Evolutionary conservation across 306 rosid genomes (phyloP).

Genomic region (Dalbergia oliveri): DNA sequence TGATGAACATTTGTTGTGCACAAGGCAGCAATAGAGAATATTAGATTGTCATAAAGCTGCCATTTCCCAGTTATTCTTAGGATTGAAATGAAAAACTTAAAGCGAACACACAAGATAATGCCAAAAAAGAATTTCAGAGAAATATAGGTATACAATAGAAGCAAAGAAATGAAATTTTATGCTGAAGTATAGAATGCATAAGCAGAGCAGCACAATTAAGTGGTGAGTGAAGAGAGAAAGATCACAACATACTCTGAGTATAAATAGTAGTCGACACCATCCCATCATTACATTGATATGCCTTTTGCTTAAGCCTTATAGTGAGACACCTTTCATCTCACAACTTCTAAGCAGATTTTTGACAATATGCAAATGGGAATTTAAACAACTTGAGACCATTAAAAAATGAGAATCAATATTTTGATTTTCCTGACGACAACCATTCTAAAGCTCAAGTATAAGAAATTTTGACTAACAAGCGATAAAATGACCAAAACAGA

Average conservation of each 20-base stretch:
- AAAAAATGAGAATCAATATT: slow-evolving; percentile 21
- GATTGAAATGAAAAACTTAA: neutral
- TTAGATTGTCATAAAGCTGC: too few species aligned
- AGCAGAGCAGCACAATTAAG: slow-evolving; percentile 7
- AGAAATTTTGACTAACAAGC: slow-evolving; percentile 10
- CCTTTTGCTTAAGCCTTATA: neutral
- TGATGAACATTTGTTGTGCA: too few species aligned
- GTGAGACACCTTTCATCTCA: neutral
- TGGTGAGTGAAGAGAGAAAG: neutral
- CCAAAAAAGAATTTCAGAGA: neutral
- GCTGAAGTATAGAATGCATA: neutral
- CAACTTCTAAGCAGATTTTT: neutral
- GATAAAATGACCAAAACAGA: slow-evolving; percentile 14
- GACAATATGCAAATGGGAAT: slow-evolving; percentile 1
- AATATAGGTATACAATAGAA: neutral
- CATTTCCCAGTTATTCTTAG: too few species aligned
- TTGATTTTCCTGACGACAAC: neutral
- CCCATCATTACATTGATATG: neutral
- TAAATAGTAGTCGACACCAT: neutral
- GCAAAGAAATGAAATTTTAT: neutral
- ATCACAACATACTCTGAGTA: slow-evolving; percentile 5
- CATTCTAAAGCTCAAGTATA: slow-evolving; percentile 36
- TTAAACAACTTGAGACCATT: neutral
- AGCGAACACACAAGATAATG: neutral
- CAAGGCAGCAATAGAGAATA: too few species aligned